Conservation (phyloP, 2,329 filamentous ascomycete genomes). For the Apiospora arundinis region DNA sequence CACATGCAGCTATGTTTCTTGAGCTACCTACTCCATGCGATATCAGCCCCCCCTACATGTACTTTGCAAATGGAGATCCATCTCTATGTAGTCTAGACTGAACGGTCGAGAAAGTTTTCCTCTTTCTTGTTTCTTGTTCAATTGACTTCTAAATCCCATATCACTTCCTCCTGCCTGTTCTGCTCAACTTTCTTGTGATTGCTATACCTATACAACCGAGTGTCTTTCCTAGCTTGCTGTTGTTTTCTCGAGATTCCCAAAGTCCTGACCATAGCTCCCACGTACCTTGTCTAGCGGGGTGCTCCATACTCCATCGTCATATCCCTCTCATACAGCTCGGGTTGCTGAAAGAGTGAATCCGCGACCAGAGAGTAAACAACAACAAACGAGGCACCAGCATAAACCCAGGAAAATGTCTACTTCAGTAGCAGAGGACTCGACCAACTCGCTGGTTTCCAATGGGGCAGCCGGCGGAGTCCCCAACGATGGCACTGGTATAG, state of each 20-base stretch:
- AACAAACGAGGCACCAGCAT: neutral
- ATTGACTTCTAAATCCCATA: neutral
- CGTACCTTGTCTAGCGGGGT: constrained; percentile 16
- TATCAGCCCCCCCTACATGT: neutral
- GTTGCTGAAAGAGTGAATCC: neutral
- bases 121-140: neutral
- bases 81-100: constrained; percentile 8
- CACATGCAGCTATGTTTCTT: constrained; percentile 7
- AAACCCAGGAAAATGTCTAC: neutral
- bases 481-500: constrained; percentile 75
- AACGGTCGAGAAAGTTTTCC: constrained; percentile 7
- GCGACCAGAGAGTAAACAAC: constrained; percentile 3
- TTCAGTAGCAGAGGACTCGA: constrained; percentile 41
- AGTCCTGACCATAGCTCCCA: constrained; percentile 15
- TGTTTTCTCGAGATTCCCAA: neutral
- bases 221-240: neutral
- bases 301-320: constrained; percentile 18
- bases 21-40: neutral
- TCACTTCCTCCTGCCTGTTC: neutral
- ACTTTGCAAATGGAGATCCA: constrained; percentile 4
- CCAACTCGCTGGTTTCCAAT: constrained; percentile 50
- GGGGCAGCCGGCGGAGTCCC: constrained; percentile 54
- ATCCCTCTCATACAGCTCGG: neutral
- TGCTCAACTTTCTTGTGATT: neutral
- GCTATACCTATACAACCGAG: neutral